phyloP scores from a whole-genome alignment of 2,329 filamentous ascomycete species.

The Ophioceras dolichostomum region DNA sequence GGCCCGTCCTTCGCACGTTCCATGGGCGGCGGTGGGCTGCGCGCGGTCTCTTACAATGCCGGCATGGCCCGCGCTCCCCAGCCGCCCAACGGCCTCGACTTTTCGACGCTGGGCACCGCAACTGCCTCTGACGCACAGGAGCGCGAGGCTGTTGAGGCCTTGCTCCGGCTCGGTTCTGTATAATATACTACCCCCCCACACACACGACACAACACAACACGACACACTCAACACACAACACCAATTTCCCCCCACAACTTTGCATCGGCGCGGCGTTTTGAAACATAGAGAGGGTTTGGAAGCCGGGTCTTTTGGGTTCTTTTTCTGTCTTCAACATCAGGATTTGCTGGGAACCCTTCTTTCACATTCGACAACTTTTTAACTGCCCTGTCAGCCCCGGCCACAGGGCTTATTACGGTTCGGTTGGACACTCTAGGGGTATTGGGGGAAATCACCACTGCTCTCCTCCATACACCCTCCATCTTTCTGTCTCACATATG shows the following conservation, averaged over 20 bases:
- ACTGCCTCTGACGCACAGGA: conserved; percentile 57
- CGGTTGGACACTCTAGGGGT: not conserved
- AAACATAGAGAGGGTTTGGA: conserved; percentile 5
- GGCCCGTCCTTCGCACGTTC: conserved; percentile 17
- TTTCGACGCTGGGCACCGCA: not conserved
- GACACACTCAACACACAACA: not conserved
- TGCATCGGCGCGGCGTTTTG: conserved; percentile 42
- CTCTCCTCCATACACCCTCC: not conserved
- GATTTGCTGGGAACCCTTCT: not conserved
- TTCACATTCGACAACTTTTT: not conserved
- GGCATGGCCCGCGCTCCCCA: conserved; percentile 43
- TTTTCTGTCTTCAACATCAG: not conserved
- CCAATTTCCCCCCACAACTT: conserved; percentile 15
- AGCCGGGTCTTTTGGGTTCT: not conserved
- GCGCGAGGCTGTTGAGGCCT: conserved; percentile 69
- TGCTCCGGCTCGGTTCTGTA: conserved; percentile 71
- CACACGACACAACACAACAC: conserved; percentile 16
- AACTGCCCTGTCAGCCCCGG: not conserved
- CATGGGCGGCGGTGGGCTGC: conserved; percentile 24
- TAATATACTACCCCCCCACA: conserved; percentile 31
- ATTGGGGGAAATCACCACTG: not conserved
- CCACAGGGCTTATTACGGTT: not conserved
- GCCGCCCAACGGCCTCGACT: conserved; percentile 25
- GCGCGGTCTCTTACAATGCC: conserved; percentile 34
- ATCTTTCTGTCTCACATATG: not conserved